Evolutionary conservation across 2,329 filamentous ascomycete genomes (phyloP), one percentile per base, ranked within the genome.

Genomic region (Stachybotrys chartarum): DNA sequence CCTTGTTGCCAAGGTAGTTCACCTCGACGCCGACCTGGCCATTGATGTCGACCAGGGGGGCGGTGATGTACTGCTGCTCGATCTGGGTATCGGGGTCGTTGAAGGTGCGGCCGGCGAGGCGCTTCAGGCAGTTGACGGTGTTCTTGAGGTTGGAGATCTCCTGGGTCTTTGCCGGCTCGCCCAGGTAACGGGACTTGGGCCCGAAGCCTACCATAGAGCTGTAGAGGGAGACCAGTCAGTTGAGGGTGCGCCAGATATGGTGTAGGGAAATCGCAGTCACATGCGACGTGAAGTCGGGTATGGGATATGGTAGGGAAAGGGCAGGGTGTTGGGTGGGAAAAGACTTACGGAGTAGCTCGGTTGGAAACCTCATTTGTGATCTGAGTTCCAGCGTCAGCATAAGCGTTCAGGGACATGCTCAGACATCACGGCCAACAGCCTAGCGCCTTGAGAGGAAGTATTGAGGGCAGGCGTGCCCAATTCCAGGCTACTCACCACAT

Each of bases 91-190:
- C 94, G 70, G 94, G 91, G 70, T 99, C 94, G 72, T 81, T 87
- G 76, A 93, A 82, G 60, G 83, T 80, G 70, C 94, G 91, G 70
- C 94, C 94, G 69, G 88, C 88, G 65, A 99, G 86, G 68, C 94
- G 90, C 80, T 96, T 96, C 68, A 99, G 83, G 63, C 85, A 92
- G 73, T 85, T 81, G 77, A 99, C 90, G 64, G 94, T 99, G 83
- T 99, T 99, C 82, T 97, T 99, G 69, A 97, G 85, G 82, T 99
- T 99, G 70, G 93, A 96, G 72, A 96, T 95, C 78, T 99, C 94
- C 78, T 97, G 93, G 64, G 93, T 97, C 85, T 97, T 97, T 64
- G 94, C 94, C 56, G 90, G 76, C 79, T 99, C 94, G 63, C 94
- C 94, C 62, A 99, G 83, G 73, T 95, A 96, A 79, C 94, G 89